Evolutionary conservation across 2,329 filamentous ascomycete species (phyloP).

Genomic region (Trichoderma cornu-damae): DNA sequence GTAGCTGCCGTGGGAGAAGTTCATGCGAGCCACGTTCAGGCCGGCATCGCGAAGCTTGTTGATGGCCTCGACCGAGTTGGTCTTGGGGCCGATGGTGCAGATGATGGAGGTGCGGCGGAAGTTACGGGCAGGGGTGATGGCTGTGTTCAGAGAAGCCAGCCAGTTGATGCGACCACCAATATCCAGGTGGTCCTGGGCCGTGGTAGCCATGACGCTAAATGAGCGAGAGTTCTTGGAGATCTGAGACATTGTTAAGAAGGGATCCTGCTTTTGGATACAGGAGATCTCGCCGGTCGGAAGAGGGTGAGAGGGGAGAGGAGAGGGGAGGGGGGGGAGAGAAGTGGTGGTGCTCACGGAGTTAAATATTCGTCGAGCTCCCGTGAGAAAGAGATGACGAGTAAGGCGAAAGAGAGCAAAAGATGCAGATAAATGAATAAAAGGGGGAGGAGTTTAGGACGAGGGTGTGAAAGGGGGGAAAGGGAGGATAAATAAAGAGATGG

Average conservation of each 20-base stretch:
- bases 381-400: slow-evolving; percentile 9
- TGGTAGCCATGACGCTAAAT: slow-evolving; percentile 49
- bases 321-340: background rate
- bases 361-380: slow-evolving; percentile 8
- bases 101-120: slow-evolving; percentile 98
- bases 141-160: slow-evolving; percentile 74
- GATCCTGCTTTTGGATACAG: background rate
- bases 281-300: background rate
- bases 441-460: background rate
- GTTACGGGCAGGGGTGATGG: slow-evolving; percentile 79
- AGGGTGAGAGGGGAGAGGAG: no score
- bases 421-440: background rate
- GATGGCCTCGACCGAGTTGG: slow-evolving; percentile 95
- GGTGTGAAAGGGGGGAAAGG: slow-evolving; percentile 10
- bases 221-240: slow-evolving; percentile 30
- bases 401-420: background rate
- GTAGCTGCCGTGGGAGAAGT: slow-evolving; percentile 79
- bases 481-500: slow-evolving; percentile 11
- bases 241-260: slow-evolving; percentile 30
- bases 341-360: slow-evolving; percentile 7
- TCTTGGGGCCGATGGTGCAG: slow-evolving; percentile 98
- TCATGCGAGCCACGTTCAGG: slow-evolving; percentile 99
- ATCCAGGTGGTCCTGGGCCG: slow-evolving; percentile 80
- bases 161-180: slow-evolving; percentile 65
- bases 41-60: slow-evolving; percentile 86